Evolutionary conservation across 169 alveolate genomes (phyloP), one percentile per base, ranked within the genome.

Genomic region (Besnoitia besnoiti): DNA sequence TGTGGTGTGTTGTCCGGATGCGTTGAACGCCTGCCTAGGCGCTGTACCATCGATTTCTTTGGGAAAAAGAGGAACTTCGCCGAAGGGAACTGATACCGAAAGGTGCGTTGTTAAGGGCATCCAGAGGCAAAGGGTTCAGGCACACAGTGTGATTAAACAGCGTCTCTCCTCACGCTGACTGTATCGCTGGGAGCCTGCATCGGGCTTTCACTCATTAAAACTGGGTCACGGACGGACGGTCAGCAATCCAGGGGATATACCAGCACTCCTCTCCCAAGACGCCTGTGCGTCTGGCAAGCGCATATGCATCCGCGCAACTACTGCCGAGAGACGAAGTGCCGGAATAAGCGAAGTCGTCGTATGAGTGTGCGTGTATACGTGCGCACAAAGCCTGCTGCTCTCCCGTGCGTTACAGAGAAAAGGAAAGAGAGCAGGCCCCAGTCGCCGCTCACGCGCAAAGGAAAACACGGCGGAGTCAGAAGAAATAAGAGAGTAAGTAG

Each of bases 51-150:
- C 87, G 87, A 30, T 77, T 77, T 55, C 33, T 40, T 4, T 42
- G 87, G 61, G 87, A 77, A 44, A 77, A 77, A 35, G 42, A 77
- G 59, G 87, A 77, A 77, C 10, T 77, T 27, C 87, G 87, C 33
- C 87, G 87, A 7, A 51, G 59, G 30, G 59, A 77, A 27, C 87
- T 77, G 37, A 19, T 77, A 35, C 87, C 87, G 0, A 77, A 77
- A 39, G 87, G 87, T 39, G n/a, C 67, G 67, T 19, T 55, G 33
- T 55, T 5, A 55, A 16, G 24, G 33, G 24, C 67, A n/a, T 10
- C 1, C 67, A n/a, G n/a, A n/a, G n/a, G n/a, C 55, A 49, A 49
- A 55, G 67, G 3, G 12, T 55, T n/a, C 4, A 5, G 67, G 24
- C 24, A 55, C 33, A 49, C 55, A 49, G 55, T 49, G n/a, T n/a